These are phyloP conservation scores for Durio zibethinus DNA, from an alignment of 345 rosid genomes.

Conservation along the genomic window DNA sequence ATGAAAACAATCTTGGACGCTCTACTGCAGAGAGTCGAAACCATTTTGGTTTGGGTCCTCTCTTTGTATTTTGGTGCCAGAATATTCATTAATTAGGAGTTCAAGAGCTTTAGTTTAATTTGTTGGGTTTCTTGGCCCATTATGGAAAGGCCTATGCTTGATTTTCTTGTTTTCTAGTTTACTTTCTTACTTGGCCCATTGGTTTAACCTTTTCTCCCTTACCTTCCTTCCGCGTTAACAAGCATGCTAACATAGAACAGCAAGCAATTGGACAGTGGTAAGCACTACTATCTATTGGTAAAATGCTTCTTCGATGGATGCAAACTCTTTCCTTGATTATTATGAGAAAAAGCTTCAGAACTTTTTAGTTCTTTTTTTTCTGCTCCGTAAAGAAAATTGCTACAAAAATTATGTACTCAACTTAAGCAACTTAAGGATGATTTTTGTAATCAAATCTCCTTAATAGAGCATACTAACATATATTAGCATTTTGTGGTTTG, in stretches of 20 bases:
- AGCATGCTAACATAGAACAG: not conserved
- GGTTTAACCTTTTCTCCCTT: not conserved
- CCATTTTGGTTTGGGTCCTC: slow-evolving; percentile 18
- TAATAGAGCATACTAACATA: not conserved
- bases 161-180: not conserved
- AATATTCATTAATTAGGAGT: slow-evolving; percentile 4
- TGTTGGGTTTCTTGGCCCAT: not conserved
- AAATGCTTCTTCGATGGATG: not conserved
- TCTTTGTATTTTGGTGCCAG: not conserved
- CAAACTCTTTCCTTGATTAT: not conserved
- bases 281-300: not conserved
- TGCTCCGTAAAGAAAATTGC: not conserved
- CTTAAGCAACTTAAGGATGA: no score
- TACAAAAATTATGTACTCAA: not conserved
- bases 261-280: not conserved
- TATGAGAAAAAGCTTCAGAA: no score
- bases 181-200: not conserved
- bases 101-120: not conserved
- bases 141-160: not conserved
- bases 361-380: not conserved
- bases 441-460: not conserved
- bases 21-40: slow-evolving; percentile 29
- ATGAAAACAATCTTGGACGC: slow-evolving; percentile 27
- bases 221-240: no score
- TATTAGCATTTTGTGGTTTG: not conserved